A percentile compares a stretch with the other conserved stretches of the same genome.
These are phyloP conservation scores for Tetrapisispora pingtungensis DNA, from an alignment of 805 yeast genomes.

Conservation along the genomic window DNA sequence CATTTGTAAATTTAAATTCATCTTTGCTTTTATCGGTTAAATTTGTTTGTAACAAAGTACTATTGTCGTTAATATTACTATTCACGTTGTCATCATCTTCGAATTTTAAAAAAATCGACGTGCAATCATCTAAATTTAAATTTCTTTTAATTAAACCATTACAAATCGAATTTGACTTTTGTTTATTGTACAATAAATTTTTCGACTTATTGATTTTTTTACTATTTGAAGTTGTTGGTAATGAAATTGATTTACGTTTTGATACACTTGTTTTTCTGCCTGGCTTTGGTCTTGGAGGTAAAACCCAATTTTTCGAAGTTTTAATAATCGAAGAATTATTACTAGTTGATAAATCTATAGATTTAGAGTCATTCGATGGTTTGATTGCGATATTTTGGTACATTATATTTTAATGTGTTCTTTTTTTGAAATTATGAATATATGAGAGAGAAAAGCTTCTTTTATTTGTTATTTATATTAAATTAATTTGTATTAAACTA, in stretches of 20 bases:
- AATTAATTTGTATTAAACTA: too few species aligned
- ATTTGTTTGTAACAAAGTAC: too few species aligned
- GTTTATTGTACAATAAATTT: background rate
- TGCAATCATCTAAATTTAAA: conserved; percentile 2
- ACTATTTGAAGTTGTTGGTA: background rate
- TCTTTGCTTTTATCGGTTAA: too few species aligned
- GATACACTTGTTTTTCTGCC: conserved; percentile 37
- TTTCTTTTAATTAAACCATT: background rate
- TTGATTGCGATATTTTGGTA: conserved; percentile 12
- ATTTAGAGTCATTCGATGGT: conserved; percentile 6
- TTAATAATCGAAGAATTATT: conserved; percentile 18
- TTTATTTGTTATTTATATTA: too few species aligned
- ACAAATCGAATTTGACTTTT: background rate
- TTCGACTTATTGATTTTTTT: background rate
- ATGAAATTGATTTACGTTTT: conserved; percentile 1
- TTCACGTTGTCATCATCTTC: conserved; percentile 17
- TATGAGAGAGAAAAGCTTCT: too few species aligned
- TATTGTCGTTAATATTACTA: background rate
- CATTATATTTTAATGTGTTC: background rate
- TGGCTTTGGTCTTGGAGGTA: conserved; percentile 78
- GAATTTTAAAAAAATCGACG: conserved; percentile 15
- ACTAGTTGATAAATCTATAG: background rate
- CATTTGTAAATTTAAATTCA: background rate
- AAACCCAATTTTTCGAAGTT: conserved; percentile 72
- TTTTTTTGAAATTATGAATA: too few species aligned